Evolutionary conservation across 2,329 filamentous ascomycete genomes (phyloP).

Genomic region (Claviceps purpurea): DNA sequence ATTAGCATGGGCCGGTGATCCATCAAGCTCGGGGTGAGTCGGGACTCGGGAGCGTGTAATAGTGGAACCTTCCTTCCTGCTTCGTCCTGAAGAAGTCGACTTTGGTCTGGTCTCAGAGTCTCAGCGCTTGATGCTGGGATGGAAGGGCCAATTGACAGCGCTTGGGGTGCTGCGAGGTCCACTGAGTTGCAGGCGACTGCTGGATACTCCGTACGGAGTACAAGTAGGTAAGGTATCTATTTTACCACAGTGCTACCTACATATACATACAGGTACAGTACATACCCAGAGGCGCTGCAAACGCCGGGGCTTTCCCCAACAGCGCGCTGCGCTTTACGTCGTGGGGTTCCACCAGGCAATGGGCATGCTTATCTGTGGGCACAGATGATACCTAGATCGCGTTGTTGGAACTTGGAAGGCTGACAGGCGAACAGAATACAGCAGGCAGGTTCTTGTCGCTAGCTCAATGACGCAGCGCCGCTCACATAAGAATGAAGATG

Average conservation of each 20-base stretch:
- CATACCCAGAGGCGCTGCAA: no score
- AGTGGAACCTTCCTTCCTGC: conserved; percentile 2
- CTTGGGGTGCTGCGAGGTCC: no score
- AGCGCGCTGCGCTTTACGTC: conserved; percentile 4
- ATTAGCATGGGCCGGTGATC: conserved; percentile 5
- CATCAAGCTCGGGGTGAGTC: conserved; percentile 1
- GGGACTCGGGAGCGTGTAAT: conserved; percentile 1
- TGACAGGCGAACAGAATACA: not conserved
- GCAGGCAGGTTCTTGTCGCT: not conserved
- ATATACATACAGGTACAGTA: no score
- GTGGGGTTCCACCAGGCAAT: conserved; percentile 2
- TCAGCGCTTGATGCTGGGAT: not conserved
- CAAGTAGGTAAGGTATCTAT: no score
- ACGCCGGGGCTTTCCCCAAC: conserved; percentile 1
- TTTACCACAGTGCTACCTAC: no score
- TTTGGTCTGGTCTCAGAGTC: no score
- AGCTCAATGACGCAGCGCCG: not conserved
- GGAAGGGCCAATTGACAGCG: no score
- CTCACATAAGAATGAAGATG: not conserved
- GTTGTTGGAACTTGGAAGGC: not conserved
- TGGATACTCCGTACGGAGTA: no score
- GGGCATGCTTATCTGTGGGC: not conserved
- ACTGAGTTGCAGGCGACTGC: no score
- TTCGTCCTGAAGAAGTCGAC: not conserved
- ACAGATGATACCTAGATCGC: not conserved